Conservation (phyloP, 2,329 filamentous ascomycete genomes). For the Pseudogymnoascus sp. region DNA sequence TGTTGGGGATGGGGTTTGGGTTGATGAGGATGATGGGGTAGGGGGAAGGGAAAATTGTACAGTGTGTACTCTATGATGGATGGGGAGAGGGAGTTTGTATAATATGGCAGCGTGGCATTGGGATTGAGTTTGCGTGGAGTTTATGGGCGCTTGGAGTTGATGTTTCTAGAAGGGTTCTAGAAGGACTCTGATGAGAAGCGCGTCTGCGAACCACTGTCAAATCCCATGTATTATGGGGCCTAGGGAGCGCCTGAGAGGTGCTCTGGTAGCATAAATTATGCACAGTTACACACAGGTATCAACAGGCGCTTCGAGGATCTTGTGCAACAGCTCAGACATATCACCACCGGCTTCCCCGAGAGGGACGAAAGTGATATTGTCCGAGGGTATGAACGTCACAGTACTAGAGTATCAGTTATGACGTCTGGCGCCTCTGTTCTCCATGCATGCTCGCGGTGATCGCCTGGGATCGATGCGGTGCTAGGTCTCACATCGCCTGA, state of each 20-base stretch:
- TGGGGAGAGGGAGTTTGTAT: not conserved
- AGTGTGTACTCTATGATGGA: not conserved
- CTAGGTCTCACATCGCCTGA: slow-evolving; percentile 8
- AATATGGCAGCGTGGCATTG: not conserved
- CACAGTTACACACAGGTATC: not conserved
- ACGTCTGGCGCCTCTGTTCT: not conserved
- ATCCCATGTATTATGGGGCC: not conserved
- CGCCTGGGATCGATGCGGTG: not conserved
- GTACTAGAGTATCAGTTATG: not conserved
- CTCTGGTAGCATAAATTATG: not conserved
- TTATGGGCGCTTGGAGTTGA: not conserved
- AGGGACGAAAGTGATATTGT: not conserved
- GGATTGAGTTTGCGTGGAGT: not conserved
- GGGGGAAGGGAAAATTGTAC: not conserved
- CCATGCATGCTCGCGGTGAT: not conserved
- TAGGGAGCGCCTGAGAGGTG: not conserved
- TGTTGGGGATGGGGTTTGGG: slow-evolving; percentile 73
- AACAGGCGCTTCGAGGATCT: not conserved
- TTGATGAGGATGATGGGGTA: slow-evolving; percentile 41
- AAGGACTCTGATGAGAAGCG: not conserved
- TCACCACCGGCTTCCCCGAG: not conserved
- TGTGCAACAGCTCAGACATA: not conserved
- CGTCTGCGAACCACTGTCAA: not conserved
- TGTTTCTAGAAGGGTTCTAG: not conserved
- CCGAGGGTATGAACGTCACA: not conserved